Evolutionary conservation across 345 rosid species (phyloP).

Genomic region (Erysimum cheiranthoides): DNA sequence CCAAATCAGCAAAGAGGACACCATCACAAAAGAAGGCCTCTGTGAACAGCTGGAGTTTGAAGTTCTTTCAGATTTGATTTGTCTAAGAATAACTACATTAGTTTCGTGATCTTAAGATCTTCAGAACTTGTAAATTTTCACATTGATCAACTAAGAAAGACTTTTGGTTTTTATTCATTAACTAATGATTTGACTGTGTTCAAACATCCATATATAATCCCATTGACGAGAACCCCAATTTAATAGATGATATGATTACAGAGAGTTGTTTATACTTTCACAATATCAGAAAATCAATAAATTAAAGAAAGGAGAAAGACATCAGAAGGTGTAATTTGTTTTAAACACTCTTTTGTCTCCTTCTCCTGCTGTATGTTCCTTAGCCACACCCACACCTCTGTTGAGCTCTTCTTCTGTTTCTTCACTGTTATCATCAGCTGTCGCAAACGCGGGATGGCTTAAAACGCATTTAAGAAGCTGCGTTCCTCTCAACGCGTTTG

Average conservation of each 20-base stretch:
- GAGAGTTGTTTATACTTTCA: conserved; percentile 36
- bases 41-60: conserved; percentile 13
- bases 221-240: conserved; percentile 7
- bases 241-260: conserved; percentile 36
- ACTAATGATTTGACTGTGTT: background rate
- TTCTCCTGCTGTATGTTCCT: conserved; percentile 36
- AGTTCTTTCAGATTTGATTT: conserved; percentile 23
- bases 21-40: background rate
- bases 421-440: conserved; percentile 44
- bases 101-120: conserved; percentile 9
- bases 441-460: conserved; percentile 81
- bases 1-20: conserved; percentile 27
- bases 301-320: conserved; percentile 1
- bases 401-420: conserved; percentile 33
- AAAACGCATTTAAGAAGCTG: conserved; percentile 71
- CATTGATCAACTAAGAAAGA: background rate
- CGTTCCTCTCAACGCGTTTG: conserved; percentile 91
- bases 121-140: background rate
- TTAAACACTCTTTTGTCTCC: conserved; percentile 52
- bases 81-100: conserved; percentile 13
- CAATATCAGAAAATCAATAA: conserved; percentile 9
- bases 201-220: conserved; percentile 30
- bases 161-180: conserved; percentile 8
- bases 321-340: conserved; percentile 67
- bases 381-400: conserved; percentile 16